These are phyloP conservation scores for Triticum timopheevii DNA, from an alignment of 176 grass and related monocot genomes.

Conservation along the genomic window DNA sequence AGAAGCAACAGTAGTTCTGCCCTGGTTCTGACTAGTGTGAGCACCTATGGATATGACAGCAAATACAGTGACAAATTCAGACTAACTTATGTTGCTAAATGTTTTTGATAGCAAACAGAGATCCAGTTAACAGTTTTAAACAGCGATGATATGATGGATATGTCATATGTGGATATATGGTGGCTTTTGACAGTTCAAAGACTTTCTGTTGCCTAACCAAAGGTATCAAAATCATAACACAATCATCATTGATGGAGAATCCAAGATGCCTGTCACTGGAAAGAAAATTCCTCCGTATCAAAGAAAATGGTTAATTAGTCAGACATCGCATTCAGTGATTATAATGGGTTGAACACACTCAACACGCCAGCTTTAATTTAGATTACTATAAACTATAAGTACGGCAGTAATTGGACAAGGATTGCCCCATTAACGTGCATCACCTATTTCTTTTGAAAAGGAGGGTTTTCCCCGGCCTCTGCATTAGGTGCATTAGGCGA, in stretches of 20 bases:
- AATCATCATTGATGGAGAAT: constrained; percentile 42
- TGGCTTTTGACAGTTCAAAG: neutral
- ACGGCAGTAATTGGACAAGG: neutral
- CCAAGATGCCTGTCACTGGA: constrained; percentile 21
- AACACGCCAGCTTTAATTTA: neutral
- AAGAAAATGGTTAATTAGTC: constrained; percentile 20
- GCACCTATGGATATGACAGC: neutral
- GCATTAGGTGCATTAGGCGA: too few species aligned
- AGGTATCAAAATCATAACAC: constrained; percentile 22
- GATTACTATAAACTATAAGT: neutral
- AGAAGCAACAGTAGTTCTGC: neutral
- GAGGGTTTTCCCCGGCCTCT: too few species aligned
- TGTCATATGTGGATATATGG: neutral
- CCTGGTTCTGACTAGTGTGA: neutral
- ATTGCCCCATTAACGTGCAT: too few species aligned
- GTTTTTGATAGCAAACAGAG: neutral
- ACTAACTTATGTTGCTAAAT: neutral
- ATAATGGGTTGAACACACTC: neutral
- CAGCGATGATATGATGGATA: neutral
- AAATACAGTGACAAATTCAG: constrained; percentile 9
- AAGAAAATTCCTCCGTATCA: constrained; percentile 34
- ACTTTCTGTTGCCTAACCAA: neutral
- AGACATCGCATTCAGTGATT: neutral
- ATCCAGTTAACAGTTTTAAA: neutral
- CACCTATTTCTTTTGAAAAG: too few species aligned